Percentiles rank a stretch among this genome's conserved stretches.
Conservation (phyloP, 2,329 filamentous ascomycete species). For the Phaeoacremonium minimum region DNA sequence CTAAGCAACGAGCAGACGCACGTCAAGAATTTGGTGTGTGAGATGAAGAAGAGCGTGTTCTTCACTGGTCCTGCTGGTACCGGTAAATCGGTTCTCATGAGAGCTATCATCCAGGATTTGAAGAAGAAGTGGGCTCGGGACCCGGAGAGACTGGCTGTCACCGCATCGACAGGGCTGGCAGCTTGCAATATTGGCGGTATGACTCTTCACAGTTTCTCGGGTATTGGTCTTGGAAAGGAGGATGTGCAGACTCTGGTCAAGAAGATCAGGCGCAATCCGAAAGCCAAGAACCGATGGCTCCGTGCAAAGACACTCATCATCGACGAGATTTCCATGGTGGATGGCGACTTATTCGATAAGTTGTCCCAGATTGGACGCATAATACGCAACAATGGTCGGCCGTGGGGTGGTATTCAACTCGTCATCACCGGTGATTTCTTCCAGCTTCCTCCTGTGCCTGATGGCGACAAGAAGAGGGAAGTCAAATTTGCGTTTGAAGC, state of each 20-base stretch:
- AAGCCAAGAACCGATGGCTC: slow-evolving; percentile 85
- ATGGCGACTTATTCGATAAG: slow-evolving; percentile 95
- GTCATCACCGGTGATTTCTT: slow-evolving; percentile 98
- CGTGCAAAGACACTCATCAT: slow-evolving; percentile 83
- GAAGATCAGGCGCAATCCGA: slow-evolving; percentile 85
- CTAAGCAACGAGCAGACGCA: slow-evolving; percentile 83
- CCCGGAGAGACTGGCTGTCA: slow-evolving; percentile 83
- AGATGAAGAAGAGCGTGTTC: slow-evolving; percentile 83
- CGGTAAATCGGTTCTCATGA: slow-evolving; percentile 93
- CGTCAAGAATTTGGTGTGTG: slow-evolving; percentile 77
- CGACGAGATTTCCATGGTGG: slow-evolving; percentile 98
- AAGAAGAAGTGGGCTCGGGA: slow-evolving; percentile 73
- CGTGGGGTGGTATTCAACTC: slow-evolving; percentile 94
- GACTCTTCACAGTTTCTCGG: slow-evolving; percentile 92
- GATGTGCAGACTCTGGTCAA: slow-evolving; percentile 73
- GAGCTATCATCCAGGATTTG: slow-evolving; percentile 80
- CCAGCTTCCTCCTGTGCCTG: slow-evolving; percentile 90
- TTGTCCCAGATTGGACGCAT: slow-evolving; percentile 80
- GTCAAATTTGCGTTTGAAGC: slow-evolving; percentile 93
- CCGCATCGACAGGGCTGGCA: slow-evolving; percentile 90
- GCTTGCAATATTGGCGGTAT: slow-evolving; percentile 96
- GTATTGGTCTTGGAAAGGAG: slow-evolving; percentile 93
- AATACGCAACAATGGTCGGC: slow-evolving; percentile 83
- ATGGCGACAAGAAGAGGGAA: slow-evolving; percentile 57
- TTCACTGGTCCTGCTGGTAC: slow-evolving; percentile 97